Evolutionary conservation across 805 yeast genomes (phyloP), one percentile per base, ranked within the genome.

Genomic region (Starmerella lactis-condensi): DNA sequence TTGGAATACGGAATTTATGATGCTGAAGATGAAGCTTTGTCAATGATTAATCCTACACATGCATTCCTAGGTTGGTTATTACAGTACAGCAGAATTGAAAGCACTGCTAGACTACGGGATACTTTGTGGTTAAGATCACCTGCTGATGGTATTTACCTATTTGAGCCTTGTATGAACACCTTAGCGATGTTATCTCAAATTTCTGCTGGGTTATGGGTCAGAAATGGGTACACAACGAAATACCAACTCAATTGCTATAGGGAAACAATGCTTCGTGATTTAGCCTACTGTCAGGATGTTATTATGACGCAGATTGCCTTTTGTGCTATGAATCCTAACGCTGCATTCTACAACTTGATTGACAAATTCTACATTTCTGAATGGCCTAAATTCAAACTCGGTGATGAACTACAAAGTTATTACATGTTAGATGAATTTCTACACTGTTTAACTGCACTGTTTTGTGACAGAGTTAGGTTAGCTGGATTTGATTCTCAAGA

Each of bases 191-290:
- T 79, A 40, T 69, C 93, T 0, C 95, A 89, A 45, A 76, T 85
- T 6, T 74, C 78, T 37, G 71, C 76, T 0, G 94, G 94, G 0
- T 65, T 75, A 34, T 85, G 96, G 96, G 94, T 85, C 0, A 65
- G 96, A 45, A 85, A 85, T 52, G 98, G 98, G 0, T 65, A 69
- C 36, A 74, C 83, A 24, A 71, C 81, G 4, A 62, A 75, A 24
- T 70, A 72, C 17, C 96, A 85, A 47, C 62, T 76, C 40, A 75
- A 72, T 42, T 70, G 82, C 34, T 85, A 85, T 50, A 65, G 75
- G 24, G 73, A 69, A 36, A 65, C 82, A 9, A 76, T 81, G 4
- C 61, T 83, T 30, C 60, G 95, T 33, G 95, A 83, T 40, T 68
- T 69, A 37, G 92, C 94, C 0, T 83, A 64, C 47, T 60, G 71